Evolutionary conservation across 2,329 filamentous ascomycete species (phyloP), one percentile per base, ranked within the genome.

Genomic region (Zasmidium cellare): DNA sequence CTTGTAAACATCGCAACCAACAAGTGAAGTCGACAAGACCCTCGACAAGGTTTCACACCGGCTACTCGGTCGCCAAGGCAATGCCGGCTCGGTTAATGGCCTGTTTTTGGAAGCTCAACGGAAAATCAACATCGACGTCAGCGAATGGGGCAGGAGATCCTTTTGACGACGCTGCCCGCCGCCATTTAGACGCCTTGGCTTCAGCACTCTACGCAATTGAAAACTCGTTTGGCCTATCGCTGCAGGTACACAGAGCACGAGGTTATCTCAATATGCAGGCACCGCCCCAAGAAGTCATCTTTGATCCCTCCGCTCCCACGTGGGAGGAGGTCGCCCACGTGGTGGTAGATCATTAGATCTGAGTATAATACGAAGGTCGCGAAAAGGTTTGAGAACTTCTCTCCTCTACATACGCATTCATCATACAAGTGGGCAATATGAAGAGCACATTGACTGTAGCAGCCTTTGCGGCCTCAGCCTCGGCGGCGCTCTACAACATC

Each of bases 401-500:
- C 3, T 23, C 20, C 31, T 55, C 19, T 50, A 38, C 11, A n/a
- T 20, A 19, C 28, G 18, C 45, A 31, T 51, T 53, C 24, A n/a
- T 20, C 20, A 14, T 14, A 14, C 46, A 53, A 47, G 20, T n/a
- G 25, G 11, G 11, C 25, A 28, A 5, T 28, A 69, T 69, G 67
- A 67, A 54, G 57, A 53, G 47, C 14, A 48, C 59, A 25, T 53
- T 55, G 44, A 50, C 60, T 2, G 54, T 51, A 31, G 57, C 53
- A 38, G 58, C 57, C 24, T 52, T 67, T 23, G 59, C 65, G 11
- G 56, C 58, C 3, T 38, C 60, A 6, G 64, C 61, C 12, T 47
- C 58, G 14, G 78, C 77, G 20, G 72, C 75, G 57, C 71, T 80
- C 3, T 81, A 81, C 53, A 74, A 76, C 55, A 74, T 82, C 61